Conservation (phyloP, 1,284 basidiomycete genomes). For the Rhodotorula sp. region DNA sequence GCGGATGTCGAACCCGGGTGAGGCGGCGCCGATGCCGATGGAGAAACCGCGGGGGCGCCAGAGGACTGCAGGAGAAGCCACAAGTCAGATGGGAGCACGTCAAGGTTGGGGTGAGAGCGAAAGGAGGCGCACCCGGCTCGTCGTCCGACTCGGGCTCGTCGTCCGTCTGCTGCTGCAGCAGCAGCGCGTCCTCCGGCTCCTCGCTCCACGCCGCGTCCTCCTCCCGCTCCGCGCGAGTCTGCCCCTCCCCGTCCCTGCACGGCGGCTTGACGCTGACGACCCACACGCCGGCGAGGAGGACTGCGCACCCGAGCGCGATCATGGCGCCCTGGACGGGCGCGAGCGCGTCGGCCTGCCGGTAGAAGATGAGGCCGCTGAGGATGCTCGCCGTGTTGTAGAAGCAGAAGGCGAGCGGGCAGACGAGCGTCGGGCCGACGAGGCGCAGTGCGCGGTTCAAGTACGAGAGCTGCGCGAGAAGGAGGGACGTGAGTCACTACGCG, state of each 20-base stretch:
- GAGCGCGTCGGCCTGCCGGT: slow-evolving; percentile 79
- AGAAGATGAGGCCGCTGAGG: slow-evolving; percentile 67
- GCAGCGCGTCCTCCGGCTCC: slow-evolving; percentile 3
- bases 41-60: slow-evolving; percentile 43
- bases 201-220: neutral
- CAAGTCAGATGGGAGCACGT: neutral
- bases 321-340: slow-evolving; percentile 67
- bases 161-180: slow-evolving; percentile 1
- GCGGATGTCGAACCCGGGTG: slow-evolving; percentile 45
- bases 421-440: slow-evolving; percentile 80
- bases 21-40: slow-evolving; percentile 44
- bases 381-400: slow-evolving; percentile 94
- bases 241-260: neutral
- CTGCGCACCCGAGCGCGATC: slow-evolving; percentile 73
- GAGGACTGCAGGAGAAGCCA: slow-evolving; percentile 16
- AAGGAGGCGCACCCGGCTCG: slow-evolving; percentile 8
- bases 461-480: slow-evolving; percentile 62
- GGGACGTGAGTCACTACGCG: neutral
- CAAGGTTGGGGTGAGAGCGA: no score
- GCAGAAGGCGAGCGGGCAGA: slow-evolving; percentile 93
- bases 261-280: slow-evolving; percentile 60
- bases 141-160: slow-evolving; percentile 18
- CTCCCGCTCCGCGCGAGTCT: neutral
- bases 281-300: slow-evolving; percentile 87
- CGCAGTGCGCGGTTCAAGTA: slow-evolving; percentile 89